Evolutionary conservation across 2,329 filamentous ascomycete genomes (phyloP).

Genomic region (Niveomyces coronatus): DNA sequence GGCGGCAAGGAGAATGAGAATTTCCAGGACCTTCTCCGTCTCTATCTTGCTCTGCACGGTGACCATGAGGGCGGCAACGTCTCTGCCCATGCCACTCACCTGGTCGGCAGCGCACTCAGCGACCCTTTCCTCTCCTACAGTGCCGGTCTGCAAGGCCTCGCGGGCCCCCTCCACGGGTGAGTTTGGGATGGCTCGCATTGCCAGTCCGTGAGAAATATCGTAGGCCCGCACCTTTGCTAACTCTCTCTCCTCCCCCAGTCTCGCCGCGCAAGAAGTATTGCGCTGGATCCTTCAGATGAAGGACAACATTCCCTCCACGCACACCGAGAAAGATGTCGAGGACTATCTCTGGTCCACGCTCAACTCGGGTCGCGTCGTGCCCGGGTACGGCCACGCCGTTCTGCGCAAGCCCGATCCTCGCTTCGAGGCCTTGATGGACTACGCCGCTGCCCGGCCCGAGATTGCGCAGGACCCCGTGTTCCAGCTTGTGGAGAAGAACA

Average conservation of each 20-base stretch:
- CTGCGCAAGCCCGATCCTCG: constrained; percentile 94
- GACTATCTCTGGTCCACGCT: constrained; percentile 89
- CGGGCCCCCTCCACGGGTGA: constrained; percentile 61
- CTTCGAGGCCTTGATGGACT: constrained; percentile 95
- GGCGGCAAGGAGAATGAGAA: constrained; percentile 77
- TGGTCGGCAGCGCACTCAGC: constrained; percentile 88
- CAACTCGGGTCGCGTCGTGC: constrained; percentile 87
- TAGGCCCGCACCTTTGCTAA: background rate
- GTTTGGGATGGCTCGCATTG: no score
- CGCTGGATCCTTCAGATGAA: constrained; percentile 98
- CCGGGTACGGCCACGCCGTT: constrained; percentile 91
- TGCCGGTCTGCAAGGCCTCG: constrained; percentile 87
- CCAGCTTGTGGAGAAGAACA: constrained; percentile 88
- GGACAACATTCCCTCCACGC: constrained; percentile 66
- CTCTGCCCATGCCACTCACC: constrained; percentile 86
- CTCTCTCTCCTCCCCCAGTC: constrained; percentile 29
- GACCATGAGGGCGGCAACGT: constrained; percentile 99
- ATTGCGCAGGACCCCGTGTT: constrained; percentile 85
- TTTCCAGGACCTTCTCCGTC: constrained; percentile 87
- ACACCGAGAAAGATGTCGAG: constrained; percentile 72
- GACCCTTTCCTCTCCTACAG: constrained; percentile 96
- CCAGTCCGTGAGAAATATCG: no score
- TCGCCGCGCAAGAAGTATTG: constrained; percentile 93
- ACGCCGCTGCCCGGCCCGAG: constrained; percentile 72
- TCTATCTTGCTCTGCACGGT: constrained; percentile 93